phyloP scores from a whole-genome alignment of 2,329 filamentous ascomycete species.

The Hypocreales sp. region DNA sequence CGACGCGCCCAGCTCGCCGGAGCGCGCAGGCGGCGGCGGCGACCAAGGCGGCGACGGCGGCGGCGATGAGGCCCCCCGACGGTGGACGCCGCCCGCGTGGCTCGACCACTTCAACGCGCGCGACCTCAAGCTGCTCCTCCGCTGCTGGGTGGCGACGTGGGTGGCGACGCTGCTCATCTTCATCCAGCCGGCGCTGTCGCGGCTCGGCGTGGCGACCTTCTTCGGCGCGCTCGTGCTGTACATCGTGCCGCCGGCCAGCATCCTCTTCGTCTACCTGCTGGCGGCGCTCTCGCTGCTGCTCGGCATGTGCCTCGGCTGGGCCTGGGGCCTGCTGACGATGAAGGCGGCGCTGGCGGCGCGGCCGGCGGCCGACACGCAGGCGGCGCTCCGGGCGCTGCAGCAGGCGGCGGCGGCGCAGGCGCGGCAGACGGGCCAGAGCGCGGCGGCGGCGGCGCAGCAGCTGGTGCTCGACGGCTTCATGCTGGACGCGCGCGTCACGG shows the following conservation, averaged over 20 bases:
- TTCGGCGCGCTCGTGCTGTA: conserved; percentile 25
- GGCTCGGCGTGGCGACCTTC: conserved; percentile 27
- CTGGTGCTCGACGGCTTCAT: conserved; percentile 28
- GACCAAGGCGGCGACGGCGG: too few species aligned
- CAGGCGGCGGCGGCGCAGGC: conserved; percentile 18
- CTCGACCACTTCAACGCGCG: conserved; percentile 30
- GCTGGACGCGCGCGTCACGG: conserved; percentile 29
- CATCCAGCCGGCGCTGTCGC: conserved; percentile 23
- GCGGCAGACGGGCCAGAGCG: conserved; percentile 8
- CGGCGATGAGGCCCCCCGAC: too few species aligned
- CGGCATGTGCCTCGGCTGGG: conserved; percentile 31
- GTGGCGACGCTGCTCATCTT: conserved; percentile 28
- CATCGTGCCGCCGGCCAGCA: conserved; percentile 27
- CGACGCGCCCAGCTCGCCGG: too few species aligned
- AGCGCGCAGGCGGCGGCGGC: too few species aligned
- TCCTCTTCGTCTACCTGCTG: conserved; percentile 28
- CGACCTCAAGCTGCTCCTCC: conserved; percentile 29
- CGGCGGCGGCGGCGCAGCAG: conserved; percentile 13
- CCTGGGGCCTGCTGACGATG: conserved; percentile 32
- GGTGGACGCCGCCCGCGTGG: too few species aligned
- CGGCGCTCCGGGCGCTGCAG: conserved; percentile 16
- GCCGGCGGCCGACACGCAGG: conserved; percentile 20
- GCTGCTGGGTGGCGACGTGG: conserved; percentile 30
- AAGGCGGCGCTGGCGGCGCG: conserved; percentile 28
- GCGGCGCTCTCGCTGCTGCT: conserved; percentile 24